These are phyloP conservation scores for Thermothielavioides terrestris DNA, from an alignment of 495 filamentous ascomycete genomes.

Conservation along the genomic window DNA sequence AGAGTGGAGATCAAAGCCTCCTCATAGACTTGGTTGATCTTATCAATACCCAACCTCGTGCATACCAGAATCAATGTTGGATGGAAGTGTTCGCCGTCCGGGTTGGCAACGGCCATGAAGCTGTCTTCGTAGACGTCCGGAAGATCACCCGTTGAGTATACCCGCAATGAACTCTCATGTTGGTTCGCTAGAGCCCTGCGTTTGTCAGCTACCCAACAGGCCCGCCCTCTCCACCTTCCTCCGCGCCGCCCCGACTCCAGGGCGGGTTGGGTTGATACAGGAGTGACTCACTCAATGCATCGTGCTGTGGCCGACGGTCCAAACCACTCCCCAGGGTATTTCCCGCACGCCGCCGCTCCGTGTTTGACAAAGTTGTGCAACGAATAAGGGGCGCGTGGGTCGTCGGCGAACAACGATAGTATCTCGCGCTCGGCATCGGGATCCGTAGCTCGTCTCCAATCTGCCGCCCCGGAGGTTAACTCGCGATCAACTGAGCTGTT, in stretches of 20 bases:
- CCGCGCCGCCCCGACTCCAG: no score
- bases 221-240: no score
- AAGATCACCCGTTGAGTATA: conserved; percentile 85
- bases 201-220: not conserved
- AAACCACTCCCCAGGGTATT: conserved; percentile 97
- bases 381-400: conserved; percentile 78
- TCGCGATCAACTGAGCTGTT: no score
- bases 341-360: conserved; percentile 81
- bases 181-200: conserved; percentile 61
- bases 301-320: conserved; percentile 95
- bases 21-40: conserved; percentile 87
- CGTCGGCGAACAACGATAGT: conserved; percentile 82
- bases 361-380: conserved; percentile 91
- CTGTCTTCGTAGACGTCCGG: conserved; percentile 87
- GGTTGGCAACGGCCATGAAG: conserved; percentile 64
- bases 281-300: conserved; percentile 73
- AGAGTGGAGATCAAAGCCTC: conserved; percentile 73
- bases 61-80: conserved; percentile 87
- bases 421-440: conserved; percentile 58
- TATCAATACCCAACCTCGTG: conserved; percentile 83
- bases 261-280: no score
- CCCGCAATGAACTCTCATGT: conserved; percentile 52
- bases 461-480: conserved; percentile 34
- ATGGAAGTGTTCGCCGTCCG: conserved; percentile 53
- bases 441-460: conserved; percentile 63